Conservation (phyloP, 352 stramenopile genomes). For the Globisporangium mamillatum region DNA sequence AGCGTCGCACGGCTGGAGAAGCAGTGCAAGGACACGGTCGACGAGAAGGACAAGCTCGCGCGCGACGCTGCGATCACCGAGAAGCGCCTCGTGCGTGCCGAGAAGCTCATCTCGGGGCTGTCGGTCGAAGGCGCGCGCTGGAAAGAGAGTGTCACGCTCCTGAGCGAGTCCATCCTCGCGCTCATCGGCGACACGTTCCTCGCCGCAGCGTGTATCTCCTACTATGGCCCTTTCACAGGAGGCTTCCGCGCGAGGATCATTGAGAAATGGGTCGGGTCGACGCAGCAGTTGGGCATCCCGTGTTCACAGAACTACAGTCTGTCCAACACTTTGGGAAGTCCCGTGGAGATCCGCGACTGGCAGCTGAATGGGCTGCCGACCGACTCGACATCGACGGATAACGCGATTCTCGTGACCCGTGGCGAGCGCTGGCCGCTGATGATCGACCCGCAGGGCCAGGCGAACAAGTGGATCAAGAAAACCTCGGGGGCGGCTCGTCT, state of each 20-base stretch:
- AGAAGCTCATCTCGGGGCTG: slow-evolving; percentile 90
- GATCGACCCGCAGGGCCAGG: slow-evolving; percentile 93
- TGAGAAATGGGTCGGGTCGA: slow-evolving; percentile 62
- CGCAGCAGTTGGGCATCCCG: slow-evolving; percentile 64
- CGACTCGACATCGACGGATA: slow-evolving; percentile 91
- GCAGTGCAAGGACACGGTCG: slow-evolving; percentile 88
- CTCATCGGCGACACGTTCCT: slow-evolving; percentile 93
- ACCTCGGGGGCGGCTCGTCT: slow-evolving; percentile 54
- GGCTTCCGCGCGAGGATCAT: slow-evolving; percentile 81
- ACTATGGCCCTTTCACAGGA: slow-evolving; percentile 93
- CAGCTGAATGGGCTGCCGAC: slow-evolving; percentile 90
- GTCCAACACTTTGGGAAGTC: slow-evolving; percentile 76
- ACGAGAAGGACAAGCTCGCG: slow-evolving; percentile 91
- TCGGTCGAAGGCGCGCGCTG: slow-evolving; percentile 91
- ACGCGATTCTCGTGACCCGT: slow-evolving; percentile 89
- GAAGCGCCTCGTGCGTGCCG: slow-evolving; percentile 84
- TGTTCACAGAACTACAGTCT: slow-evolving; percentile 75
- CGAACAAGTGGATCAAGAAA: slow-evolving; percentile 95
- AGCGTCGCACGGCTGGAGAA: slow-evolving; percentile 88
- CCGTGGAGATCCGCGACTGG: slow-evolving; percentile 92
- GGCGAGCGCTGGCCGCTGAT: slow-evolving; percentile 92
- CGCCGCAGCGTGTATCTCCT: slow-evolving; percentile 90
- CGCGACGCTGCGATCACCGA: slow-evolving; percentile 85
- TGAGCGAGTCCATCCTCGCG: slow-evolving; percentile 73
- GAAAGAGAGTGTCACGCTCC: slow-evolving; percentile 85